These are phyloP conservation scores for Paracorniculantispora psalliotae DNA, from an alignment of 2,329 filamentous ascomycete genomes.

Conservation along the genomic window DNA sequence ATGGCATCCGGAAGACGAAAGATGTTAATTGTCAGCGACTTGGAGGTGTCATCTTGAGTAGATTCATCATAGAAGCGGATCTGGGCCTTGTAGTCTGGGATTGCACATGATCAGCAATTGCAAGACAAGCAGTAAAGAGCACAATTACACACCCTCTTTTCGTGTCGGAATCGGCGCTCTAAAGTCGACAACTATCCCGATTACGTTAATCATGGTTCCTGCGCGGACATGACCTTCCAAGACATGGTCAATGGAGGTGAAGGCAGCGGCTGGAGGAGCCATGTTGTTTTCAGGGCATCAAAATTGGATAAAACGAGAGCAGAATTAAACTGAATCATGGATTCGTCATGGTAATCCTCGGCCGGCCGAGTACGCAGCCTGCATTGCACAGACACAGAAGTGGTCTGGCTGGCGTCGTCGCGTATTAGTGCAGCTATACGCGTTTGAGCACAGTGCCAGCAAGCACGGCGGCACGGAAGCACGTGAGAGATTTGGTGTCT, in stretches of 20 bases:
- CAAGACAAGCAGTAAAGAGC: not conserved
- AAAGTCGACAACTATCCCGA: constrained; percentile 67
- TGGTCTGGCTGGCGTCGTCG: not conserved
- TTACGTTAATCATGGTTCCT: constrained; percentile 46
- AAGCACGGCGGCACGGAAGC: not conserved
- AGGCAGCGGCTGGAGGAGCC: constrained; percentile 6
- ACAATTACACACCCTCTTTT: constrained; percentile 41
- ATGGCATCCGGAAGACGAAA: constrained; percentile 52
- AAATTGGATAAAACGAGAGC: not conserved
- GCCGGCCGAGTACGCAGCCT: too few relatives aligned
- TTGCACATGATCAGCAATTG: not conserved
- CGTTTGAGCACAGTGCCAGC: not conserved
- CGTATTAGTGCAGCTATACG: not conserved
- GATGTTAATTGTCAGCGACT: constrained; percentile 47
- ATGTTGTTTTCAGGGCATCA: not conserved
- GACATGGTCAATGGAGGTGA: constrained; percentile 33
- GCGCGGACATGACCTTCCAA: constrained; percentile 32
- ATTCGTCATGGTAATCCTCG: not conserved
- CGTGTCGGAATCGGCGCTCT: constrained; percentile 46
- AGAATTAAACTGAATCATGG: not conserved
- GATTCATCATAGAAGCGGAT: constrained; percentile 58
- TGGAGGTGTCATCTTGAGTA: constrained; percentile 37
- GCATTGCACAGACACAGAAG: too few relatives aligned
- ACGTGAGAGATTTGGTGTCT: too few relatives aligned
- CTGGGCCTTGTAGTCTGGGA: constrained; percentile 54